phyloP scores from a whole-genome alignment of 2,329 filamentous ascomycete genomes.

The Fusarium continuum region DNA sequence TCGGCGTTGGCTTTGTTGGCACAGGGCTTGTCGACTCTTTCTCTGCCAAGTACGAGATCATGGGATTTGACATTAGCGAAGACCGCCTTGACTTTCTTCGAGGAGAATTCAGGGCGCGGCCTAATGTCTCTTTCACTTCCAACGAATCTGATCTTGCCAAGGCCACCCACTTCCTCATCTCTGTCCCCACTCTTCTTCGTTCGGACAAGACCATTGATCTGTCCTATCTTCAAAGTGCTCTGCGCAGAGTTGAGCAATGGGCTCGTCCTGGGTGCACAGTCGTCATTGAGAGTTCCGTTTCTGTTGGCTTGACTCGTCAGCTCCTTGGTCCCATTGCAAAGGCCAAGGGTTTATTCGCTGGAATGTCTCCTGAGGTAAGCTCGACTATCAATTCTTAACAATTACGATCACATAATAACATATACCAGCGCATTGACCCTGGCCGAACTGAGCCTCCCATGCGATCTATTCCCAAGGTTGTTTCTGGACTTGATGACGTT shows the following conservation, averaged over 20 bases:
- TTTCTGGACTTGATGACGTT: slow-evolving; percentile 60
- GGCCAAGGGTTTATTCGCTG: slow-evolving; percentile 53
- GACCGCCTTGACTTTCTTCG: slow-evolving; percentile 49
- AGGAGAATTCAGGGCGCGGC: slow-evolving; percentile 34
- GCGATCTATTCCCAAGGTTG: slow-evolving; percentile 60
- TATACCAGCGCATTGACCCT: slow-evolving; percentile 57
- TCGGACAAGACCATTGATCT: slow-evolving; percentile 57
- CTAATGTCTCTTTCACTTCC: slow-evolving; percentile 47
- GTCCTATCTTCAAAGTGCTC: slow-evolving; percentile 55
- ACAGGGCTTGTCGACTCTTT: slow-evolving; percentile 58
- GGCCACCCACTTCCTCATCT: slow-evolving; percentile 62
- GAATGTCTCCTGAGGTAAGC: slow-evolving; percentile 57
- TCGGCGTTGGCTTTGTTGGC: slow-evolving; percentile 63
- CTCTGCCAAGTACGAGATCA: slow-evolving; percentile 49
- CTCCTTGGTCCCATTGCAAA: slow-evolving; percentile 57
- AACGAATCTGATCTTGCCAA: slow-evolving; percentile 47
- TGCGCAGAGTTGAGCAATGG: slow-evolving; percentile 51
- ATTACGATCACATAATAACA: background rate
- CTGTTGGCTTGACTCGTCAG: slow-evolving; percentile 62
- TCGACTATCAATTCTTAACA: accelerated
- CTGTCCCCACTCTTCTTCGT: slow-evolving; percentile 60
- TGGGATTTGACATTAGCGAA: slow-evolving; percentile 58
- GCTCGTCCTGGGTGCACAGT: slow-evolving; percentile 56
- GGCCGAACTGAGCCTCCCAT: slow-evolving; percentile 54
- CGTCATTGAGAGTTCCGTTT: slow-evolving; percentile 62